Evolutionary conservation across 202 grass and related monocot species (phyloP).

Genomic region (Musa balbisiana): DNA sequence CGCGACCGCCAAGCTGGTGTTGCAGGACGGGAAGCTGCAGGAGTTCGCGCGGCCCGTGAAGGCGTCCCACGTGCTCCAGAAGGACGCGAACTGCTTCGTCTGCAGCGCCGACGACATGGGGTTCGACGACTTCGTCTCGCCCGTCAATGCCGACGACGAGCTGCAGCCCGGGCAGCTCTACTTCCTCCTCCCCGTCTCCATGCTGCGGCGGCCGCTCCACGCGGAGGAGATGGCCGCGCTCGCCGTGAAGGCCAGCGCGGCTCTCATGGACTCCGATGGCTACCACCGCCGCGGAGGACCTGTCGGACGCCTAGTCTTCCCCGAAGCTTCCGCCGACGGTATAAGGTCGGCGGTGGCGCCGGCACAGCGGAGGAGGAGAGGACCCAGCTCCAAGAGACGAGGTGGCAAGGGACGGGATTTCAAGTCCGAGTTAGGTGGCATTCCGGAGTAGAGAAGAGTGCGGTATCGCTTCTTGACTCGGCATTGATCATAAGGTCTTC

Average conservation of each 20-base stretch:
- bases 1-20: conserved; percentile 51
- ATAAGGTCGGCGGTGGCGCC: background rate
- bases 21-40: conserved; percentile 53
- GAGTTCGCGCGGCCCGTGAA: conserved; percentile 51
- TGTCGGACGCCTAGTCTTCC: conserved; percentile 40
- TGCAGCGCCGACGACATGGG: conserved; percentile 76
- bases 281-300: background rate
- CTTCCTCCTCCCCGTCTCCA: conserved; percentile 66
- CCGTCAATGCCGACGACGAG: conserved; percentile 35
- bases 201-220: conserved; percentile 47
- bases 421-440: conserved; percentile 60
- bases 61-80: conserved; percentile 55
- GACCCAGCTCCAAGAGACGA: conserved; percentile 15
- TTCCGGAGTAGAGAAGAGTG: conserved; percentile 40
- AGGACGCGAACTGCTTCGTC: conserved; percentile 39
- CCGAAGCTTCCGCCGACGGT: background rate
- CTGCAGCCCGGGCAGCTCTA: conserved; percentile 84
- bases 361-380: conserved; percentile 11
- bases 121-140: conserved; percentile 40
- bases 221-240: conserved; percentile 82
- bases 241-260: conserved; percentile 69
- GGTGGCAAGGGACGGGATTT: conserved; percentile 53
- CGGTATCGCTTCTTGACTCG: background rate
- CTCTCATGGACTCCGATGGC: conserved; percentile 34
- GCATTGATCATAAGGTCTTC: background rate